These are phyloP conservation scores for Diaporthe citrichinensis DNA, from an alignment of 2,329 filamentous ascomycete species.

Conservation along the genomic window DNA sequence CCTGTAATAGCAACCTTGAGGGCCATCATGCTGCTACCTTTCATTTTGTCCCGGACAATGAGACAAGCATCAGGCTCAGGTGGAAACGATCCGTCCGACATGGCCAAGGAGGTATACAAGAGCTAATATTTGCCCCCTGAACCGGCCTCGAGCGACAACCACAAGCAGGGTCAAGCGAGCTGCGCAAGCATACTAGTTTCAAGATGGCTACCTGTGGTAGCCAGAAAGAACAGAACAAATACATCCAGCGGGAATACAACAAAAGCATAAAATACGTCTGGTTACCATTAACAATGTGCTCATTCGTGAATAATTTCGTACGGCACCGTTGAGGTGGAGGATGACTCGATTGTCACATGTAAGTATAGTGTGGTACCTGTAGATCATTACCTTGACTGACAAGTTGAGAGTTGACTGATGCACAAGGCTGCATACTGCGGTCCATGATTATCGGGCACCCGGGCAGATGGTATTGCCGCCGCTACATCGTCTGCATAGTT, in stretches of 20 bases:
- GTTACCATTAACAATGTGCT: not conserved
- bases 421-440: not conserved
- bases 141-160: no score
- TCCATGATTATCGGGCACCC: not conserved
- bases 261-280: not conserved
- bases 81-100: no score
- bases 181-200: not conserved
- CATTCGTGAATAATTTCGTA: not conserved
- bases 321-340: not conserved
- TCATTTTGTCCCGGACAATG: not conserved
- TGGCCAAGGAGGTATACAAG: not conserved
- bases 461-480: not conserved
- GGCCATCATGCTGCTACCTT: not conserved
- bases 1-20: not conserved
- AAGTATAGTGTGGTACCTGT: not conserved
- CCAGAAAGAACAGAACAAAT: not conserved
- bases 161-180: not conserved
- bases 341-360: not conserved
- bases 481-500: not conserved
- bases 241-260: not conserved
- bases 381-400: not conserved
- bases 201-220: not conserved
- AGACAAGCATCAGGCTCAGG: not conserved
- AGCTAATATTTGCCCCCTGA: not conserved
- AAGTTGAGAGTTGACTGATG: no score